phyloP scores from a whole-genome alignment of 768 basidiomycete genomes.

The Psilocybe sp. region DNA sequence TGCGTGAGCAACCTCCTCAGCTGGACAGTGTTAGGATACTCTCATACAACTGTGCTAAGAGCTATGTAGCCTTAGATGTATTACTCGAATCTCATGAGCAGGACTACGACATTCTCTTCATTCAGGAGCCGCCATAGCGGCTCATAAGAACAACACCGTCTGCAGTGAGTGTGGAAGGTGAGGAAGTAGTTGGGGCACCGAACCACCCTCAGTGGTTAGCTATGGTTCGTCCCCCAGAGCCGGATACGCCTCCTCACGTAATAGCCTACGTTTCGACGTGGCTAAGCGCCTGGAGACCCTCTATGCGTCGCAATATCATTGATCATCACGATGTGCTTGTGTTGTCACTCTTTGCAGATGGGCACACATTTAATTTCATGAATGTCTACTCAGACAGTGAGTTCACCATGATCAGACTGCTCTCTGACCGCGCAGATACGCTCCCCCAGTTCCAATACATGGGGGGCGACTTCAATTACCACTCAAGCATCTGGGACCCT shows the following conservation, averaged over 20 bases:
- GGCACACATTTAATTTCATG: background rate
- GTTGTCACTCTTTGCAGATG: background rate
- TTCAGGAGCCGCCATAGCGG: conserved; percentile 1
- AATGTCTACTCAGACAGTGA: background rate
- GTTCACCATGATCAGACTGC: background rate
- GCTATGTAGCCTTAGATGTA: background rate
- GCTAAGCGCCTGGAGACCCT: background rate
- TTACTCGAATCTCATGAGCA: background rate
- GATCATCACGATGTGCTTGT: conserved; percentile 1
- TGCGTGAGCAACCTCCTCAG: too few species aligned
- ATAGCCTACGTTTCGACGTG: conserved; percentile 1
- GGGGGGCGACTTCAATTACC: background rate
- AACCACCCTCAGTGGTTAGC: background rate
- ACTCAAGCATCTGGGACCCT: background rate
- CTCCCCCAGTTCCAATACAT: background rate
- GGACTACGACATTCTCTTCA: background rate
- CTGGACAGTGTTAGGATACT: background rate
- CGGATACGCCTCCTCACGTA: background rate
- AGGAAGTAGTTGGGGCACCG: background rate
- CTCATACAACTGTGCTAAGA: background rate
- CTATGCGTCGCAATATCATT: conserved; percentile 1
- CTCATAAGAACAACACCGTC: background rate
- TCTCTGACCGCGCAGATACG: background rate
- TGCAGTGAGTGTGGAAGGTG: background rate
- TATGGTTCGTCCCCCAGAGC: background rate